phyloP scores from a whole-genome alignment of 768 basidiomycete species.

The Lyophyllum semitale region DNA sequence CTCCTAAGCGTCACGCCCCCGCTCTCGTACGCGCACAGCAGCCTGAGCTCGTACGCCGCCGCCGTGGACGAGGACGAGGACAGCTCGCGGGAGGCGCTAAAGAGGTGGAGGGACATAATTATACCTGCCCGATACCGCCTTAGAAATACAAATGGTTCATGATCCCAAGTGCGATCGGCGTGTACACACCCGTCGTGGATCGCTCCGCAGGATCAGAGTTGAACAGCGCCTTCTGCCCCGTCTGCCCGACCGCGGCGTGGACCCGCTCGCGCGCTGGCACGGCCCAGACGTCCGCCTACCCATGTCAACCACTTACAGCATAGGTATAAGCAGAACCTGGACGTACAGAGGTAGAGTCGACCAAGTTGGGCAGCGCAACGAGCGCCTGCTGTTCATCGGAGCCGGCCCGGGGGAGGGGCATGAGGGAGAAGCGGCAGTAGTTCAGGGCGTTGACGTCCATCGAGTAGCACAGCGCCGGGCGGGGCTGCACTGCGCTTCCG shows the following conservation, averaged over 20 bases:
- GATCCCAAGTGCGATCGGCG: not conserved
- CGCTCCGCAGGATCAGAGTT: conserved; percentile 50
- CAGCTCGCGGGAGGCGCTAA: conserved; percentile 26
- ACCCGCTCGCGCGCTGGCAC: conserved; percentile 68
- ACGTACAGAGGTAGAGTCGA: conserved; percentile 62
- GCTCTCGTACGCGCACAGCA: conserved; percentile 83
- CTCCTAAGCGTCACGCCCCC: conserved; percentile 77
- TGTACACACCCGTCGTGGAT: conserved; percentile 53
- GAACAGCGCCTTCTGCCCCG: conserved; percentile 35
- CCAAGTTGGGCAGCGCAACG: conserved; percentile 83
- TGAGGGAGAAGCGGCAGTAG: conserved; percentile 86
- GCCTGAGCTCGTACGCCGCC: conserved; percentile 45
- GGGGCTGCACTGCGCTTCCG: conserved; percentile 36
- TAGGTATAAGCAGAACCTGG: too few relatives aligned
- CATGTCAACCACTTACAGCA: too few relatives aligned
- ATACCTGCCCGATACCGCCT: conserved; percentile 52
- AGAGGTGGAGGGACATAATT: conserved; percentile 86
- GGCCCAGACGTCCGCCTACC: conserved; percentile 85
- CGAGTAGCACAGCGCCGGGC: conserved; percentile 60
- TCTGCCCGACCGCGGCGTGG: conserved; percentile 84
- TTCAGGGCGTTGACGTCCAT: conserved; percentile 93
- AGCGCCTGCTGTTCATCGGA: conserved; percentile 40
- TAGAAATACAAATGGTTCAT: not conserved
- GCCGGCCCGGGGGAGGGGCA: conserved; percentile 25
- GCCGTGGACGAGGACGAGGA: conserved; percentile 34